These are phyloP conservation scores for Aspergillus fischeri DNA, from an alignment of 2,329 filamentous ascomycete genomes.

Conservation along the genomic window DNA sequence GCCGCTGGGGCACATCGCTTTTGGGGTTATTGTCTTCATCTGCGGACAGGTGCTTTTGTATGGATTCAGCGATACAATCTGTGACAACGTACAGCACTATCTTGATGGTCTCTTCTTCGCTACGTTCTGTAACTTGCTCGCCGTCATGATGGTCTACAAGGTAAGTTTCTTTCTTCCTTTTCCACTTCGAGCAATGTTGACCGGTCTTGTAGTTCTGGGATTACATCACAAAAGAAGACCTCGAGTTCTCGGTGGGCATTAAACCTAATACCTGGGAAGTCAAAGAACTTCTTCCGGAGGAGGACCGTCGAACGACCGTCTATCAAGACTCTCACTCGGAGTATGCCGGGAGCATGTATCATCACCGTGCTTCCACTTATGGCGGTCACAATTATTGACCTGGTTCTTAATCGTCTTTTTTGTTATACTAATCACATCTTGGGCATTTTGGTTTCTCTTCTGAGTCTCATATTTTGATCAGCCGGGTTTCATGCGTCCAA, in stretches of 20 bases:
- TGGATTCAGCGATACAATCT: constrained; percentile 80
- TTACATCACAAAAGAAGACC: constrained; percentile 95
- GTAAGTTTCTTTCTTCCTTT: constrained; percentile 41
- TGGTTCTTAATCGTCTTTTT: neutral
- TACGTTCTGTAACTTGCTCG: constrained; percentile 86
- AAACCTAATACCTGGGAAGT: constrained; percentile 98
- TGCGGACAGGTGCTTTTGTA: constrained; percentile 91
- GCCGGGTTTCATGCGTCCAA: neutral
- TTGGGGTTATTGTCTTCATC: constrained; percentile 87
- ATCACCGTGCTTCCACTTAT: constrained; percentile 37
- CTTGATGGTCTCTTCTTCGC: constrained; percentile 92
- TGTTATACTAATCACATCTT: no score
- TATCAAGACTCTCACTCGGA: constrained; percentile 58
- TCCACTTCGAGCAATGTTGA: neutral
- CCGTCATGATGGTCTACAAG: constrained; percentile 99
- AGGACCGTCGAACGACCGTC: constrained; percentile 68
- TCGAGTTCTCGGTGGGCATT: constrained; percentile 95
- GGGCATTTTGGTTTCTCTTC: no score
- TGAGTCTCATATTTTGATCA: no score
- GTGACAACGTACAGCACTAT: constrained; percentile 81
- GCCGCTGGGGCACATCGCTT: constrained; percentile 87
- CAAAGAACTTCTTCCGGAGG: constrained; percentile 81
- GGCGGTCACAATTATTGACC: constrained; percentile 34
- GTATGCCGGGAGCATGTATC: constrained; percentile 43
- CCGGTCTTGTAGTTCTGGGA: constrained; percentile 79